A percentile compares a stretch with the other conserved stretches of the same genome.
phyloP scores from a whole-genome alignment of 768 basidiomycete genomes.

The Suillus fuscotomentosus region DNA sequence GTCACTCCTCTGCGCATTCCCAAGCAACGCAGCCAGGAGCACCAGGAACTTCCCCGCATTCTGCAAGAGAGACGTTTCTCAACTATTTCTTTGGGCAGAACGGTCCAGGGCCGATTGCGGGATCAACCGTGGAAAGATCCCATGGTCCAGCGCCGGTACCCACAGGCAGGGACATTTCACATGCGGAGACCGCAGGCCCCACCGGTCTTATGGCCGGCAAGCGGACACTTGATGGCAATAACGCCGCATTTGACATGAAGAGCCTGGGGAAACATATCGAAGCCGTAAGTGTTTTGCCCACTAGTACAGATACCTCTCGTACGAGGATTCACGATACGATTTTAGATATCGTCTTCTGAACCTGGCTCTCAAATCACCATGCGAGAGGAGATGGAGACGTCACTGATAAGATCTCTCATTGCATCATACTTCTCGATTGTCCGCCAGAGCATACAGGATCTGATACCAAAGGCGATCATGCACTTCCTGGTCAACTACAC shows the following conservation, averaged over 20 bases:
- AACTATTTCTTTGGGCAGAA: slow-evolving; percentile 98
- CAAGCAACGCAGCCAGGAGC: slow-evolving; percentile 31
- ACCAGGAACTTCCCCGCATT: slow-evolving; percentile 41
- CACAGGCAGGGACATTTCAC: slow-evolving; percentile 65
- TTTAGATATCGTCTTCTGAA: slow-evolving; percentile 51
- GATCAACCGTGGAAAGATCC: slow-evolving; percentile 47
- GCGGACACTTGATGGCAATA: slow-evolving; percentile 67
- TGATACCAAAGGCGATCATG: slow-evolving; percentile 98
- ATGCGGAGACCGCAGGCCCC: slow-evolving; percentile 46
- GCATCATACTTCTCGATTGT: slow-evolving; percentile 95
- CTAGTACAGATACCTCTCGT: slow-evolving; percentile 8
- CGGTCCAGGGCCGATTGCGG: slow-evolving; percentile 70
- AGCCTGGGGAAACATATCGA: slow-evolving; percentile 97
- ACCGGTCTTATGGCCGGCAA: slow-evolving; percentile 68
- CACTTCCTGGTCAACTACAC: slow-evolving; percentile 96
- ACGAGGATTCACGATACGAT: slow-evolving; percentile 7
- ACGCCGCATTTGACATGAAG: slow-evolving; percentile 97
- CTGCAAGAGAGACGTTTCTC: slow-evolving; percentile 88
- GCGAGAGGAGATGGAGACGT: slow-evolving; percentile 96
- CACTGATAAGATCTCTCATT: slow-evolving; percentile 91
- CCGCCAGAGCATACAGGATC: slow-evolving; percentile 94
- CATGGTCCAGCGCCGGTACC: slow-evolving; percentile 37
- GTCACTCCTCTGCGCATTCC: slow-evolving; percentile 36
- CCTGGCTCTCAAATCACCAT: slow-evolving; percentile 64
- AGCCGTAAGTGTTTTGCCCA: slow-evolving; percentile 61